Evolutionary conservation across 345 rosid species (phyloP).

Genomic region (Heritiera littoralis): DNA sequence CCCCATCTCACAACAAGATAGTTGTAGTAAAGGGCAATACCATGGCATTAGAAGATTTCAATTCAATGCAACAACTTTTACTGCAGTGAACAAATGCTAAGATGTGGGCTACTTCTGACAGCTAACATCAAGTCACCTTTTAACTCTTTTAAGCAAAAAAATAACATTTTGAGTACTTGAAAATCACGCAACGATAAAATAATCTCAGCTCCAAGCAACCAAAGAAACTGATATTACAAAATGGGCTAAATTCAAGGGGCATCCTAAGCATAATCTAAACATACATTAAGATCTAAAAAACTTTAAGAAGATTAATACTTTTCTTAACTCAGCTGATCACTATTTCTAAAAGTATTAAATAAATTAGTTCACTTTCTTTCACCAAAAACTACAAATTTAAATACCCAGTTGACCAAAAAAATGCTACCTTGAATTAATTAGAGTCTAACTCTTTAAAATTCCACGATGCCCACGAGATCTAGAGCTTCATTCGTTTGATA

Average conservation of each 20-base stretch:
- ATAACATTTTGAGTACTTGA: background rate
- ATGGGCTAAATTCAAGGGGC: background rate
- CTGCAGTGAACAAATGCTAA: background rate
- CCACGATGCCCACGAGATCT: constrained; percentile 8
- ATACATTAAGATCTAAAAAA: background rate
- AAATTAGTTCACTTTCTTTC: constrained; percentile 11
- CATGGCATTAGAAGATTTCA: background rate
- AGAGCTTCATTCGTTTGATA: background rate
- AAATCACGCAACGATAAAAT: background rate
- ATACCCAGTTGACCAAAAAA: constrained; percentile 14
- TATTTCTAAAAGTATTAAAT: background rate
- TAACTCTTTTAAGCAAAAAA: constrained; percentile 13
- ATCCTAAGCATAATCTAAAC: background rate
- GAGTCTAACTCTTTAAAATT: constrained; percentile 3
- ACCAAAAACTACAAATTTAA: constrained; percentile 11
- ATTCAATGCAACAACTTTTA: background rate
- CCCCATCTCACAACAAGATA: background rate
- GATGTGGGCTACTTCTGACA: background rate
- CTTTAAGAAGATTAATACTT: background rate
- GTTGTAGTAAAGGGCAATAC: background rate
- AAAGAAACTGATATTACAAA: constrained; percentile 6
- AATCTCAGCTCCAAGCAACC: constrained; percentile 2
- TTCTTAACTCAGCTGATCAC: background rate
- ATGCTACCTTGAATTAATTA: constrained; percentile 5
- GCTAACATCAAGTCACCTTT: constrained; percentile 4